phyloP scores from a whole-genome alignment of 208 protist genomes.

The Sergeia podlipaevii region DNA sequence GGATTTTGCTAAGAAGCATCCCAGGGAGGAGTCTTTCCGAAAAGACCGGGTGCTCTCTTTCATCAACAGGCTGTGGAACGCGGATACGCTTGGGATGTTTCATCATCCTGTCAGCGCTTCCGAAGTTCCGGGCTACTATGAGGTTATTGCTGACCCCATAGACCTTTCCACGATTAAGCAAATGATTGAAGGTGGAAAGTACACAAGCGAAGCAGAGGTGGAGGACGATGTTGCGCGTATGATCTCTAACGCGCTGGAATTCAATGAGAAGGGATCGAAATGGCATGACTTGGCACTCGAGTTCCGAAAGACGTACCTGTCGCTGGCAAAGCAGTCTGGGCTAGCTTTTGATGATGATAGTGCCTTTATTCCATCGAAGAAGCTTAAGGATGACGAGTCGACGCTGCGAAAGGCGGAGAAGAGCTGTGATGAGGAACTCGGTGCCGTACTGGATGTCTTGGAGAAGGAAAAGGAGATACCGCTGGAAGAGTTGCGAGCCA shows the following conservation, averaged over 20 bases:
- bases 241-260: slow-evolving; percentile 86
- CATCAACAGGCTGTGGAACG: slow-evolving; percentile 63
- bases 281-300: slow-evolving; percentile 62
- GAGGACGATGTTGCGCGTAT: slow-evolving; percentile 81
- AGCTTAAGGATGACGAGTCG: slow-evolving; percentile 76
- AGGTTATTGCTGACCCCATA: slow-evolving; percentile 58
- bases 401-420: slow-evolving; percentile 70
- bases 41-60: slow-evolving; percentile 61
- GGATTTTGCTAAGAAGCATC: slow-evolving; percentile 23
- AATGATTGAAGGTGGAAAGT: slow-evolving; percentile 58
- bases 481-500: slow-evolving; percentile 68
- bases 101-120: slow-evolving; percentile 76
- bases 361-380: slow-evolving; percentile 72
- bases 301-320: slow-evolving; percentile 47
- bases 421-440: slow-evolving; percentile 54
- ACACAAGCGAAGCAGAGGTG: slow-evolving; percentile 60
- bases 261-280: slow-evolving; percentile 64
- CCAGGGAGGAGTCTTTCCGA: slow-evolving; percentile 26
- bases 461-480: slow-evolving; percentile 81
- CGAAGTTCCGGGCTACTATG: slow-evolving; percentile 76
- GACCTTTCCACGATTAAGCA: slow-evolving; percentile 76
- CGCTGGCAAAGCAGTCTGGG: slow-evolving; percentile 41
- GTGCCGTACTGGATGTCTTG: slow-evolving; percentile 62
- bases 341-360: slow-evolving; percentile 60
- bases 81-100: slow-evolving; percentile 84